Evolutionary conservation across 164 flowering plant genomes (phyloP).

Genomic region (Vitis cinerea): DNA sequence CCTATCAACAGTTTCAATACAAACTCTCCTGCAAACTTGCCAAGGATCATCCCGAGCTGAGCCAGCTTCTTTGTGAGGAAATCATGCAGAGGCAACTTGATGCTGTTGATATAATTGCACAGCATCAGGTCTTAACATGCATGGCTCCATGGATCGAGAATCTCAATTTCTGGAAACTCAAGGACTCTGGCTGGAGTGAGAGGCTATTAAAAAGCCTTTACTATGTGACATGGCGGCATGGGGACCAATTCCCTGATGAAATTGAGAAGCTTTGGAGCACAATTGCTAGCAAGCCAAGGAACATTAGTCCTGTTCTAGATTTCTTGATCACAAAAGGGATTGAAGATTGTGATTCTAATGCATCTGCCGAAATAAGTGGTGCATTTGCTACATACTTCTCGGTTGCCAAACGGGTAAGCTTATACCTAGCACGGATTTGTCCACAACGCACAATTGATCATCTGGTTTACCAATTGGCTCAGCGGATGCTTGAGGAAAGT

Average conservation of each 20-base stretch:
- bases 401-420: constrained; percentile 95
- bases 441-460: constrained; percentile 99
- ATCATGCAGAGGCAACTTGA: constrained; percentile 99
- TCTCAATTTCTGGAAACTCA: constrained; percentile 89
- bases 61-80: constrained; percentile 96
- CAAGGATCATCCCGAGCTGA: constrained; percentile 95
- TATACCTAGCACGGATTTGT: constrained; percentile 93
- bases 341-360: constrained; percentile 98
- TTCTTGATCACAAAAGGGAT: constrained; percentile 94
- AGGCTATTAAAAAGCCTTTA: constrained; percentile 91
- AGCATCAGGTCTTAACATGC: constrained; percentile 97
- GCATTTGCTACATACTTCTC: constrained; percentile 98
- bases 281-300: constrained; percentile 88
- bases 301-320: constrained; percentile 94
- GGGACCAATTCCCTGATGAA: constrained; percentile 98
- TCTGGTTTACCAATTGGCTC: constrained; percentile 86
- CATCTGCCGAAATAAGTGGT: constrained; percentile 96
- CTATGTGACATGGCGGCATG: constrained; percentile 98
- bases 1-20: constrained; percentile 98
- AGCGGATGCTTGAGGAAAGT: constrained; percentile 92
- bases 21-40: constrained; percentile 96
- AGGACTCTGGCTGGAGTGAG: constrained; percentile 98
- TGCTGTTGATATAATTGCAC: constrained; percentile 98
- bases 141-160: constrained; percentile 99
- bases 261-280: constrained; percentile 99